These are phyloP conservation scores for Gnomoniopsis sp. DNA, from an alignment of 2,329 filamentous ascomycete species.

Conservation along the genomic window DNA sequence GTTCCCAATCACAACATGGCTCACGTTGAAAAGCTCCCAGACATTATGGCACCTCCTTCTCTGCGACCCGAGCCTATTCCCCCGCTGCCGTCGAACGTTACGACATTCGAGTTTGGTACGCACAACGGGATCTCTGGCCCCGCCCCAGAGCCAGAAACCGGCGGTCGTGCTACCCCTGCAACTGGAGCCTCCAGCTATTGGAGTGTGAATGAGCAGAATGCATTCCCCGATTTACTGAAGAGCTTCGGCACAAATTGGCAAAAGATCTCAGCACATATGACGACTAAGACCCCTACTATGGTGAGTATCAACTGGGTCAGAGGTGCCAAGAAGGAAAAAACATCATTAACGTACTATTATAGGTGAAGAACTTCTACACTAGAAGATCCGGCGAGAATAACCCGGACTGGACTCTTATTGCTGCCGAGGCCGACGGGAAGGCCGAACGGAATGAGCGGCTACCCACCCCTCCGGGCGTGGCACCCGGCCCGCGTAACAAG, in stretches of 20 bases:
- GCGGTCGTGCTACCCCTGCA: conserved; percentile 38
- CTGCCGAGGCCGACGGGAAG: conserved; percentile 58
- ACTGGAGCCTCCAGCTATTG: conserved; percentile 74
- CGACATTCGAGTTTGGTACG: conserved; percentile 49
- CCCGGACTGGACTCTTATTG: conserved; percentile 57
- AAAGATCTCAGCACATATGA: conserved; percentile 74
- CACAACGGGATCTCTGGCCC: conserved; percentile 24
- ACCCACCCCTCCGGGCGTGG: conserved; percentile 57
- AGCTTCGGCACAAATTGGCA: conserved; percentile 79
- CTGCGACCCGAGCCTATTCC: conserved; percentile 52
- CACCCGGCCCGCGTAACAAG: conserved; percentile 47
- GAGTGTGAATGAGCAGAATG: conserved; percentile 77
- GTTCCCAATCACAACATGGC: conserved; percentile 23
- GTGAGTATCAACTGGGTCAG: conserved; percentile 37
- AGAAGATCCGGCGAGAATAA: conserved; percentile 54
- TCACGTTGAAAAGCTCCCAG: conserved; percentile 26
- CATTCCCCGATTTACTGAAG: conserved; percentile 69
- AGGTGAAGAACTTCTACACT: conserved; percentile 68
- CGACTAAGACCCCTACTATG: conserved; percentile 84
- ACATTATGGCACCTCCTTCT: conserved; percentile 55
- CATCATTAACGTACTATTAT: conserved; percentile 25
- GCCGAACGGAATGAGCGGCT: conserved; percentile 53
- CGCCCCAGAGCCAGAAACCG: conserved; percentile 37
- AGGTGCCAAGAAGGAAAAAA: no score
- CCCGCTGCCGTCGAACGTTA: conserved; percentile 43